Conservation (phyloP, 805 yeast species). For the Ogataea trehaloabstinens region DNA sequence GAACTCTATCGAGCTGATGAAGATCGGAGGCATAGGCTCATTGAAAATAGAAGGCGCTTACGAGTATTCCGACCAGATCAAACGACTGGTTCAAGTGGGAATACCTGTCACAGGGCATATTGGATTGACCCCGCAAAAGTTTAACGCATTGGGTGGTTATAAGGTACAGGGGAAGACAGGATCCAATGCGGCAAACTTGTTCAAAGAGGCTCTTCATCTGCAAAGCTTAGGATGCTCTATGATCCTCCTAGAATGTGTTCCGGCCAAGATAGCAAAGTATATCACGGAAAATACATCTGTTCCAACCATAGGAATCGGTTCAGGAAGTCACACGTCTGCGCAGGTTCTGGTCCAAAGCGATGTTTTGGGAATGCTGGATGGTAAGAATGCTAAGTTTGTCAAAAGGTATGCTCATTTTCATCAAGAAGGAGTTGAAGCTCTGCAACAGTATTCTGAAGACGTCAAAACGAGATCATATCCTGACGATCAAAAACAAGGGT, state of each 20-base stretch:
- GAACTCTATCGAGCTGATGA: constrained; percentile 54
- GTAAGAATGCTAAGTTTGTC: constrained; percentile 67
- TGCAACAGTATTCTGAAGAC: constrained; percentile 56
- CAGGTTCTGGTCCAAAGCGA: constrained; percentile 91
- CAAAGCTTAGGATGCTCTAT: constrained; percentile 77
- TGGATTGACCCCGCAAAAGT: constrained; percentile 89
- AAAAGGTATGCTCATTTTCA: constrained; percentile 60
- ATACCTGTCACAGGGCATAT: constrained; percentile 90
- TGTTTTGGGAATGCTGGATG: constrained; percentile 69
- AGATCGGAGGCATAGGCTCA: constrained; percentile 59
- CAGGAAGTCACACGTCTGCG: constrained; percentile 80
- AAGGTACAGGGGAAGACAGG: constrained; percentile 75
- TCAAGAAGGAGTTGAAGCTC: constrained; percentile 46
- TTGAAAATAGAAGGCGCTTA: constrained; percentile 84
- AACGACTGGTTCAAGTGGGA: constrained; percentile 61
- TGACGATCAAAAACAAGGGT: constrained; percentile 55
- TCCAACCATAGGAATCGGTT: constrained; percentile 96
- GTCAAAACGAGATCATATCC: constrained; percentile 63
- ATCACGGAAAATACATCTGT: constrained; percentile 59
- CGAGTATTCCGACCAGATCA: constrained; percentile 53
- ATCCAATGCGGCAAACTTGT: constrained; percentile 53
- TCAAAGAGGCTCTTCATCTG: constrained; percentile 64
- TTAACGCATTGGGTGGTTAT: constrained; percentile 78
- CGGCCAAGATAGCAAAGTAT: constrained; percentile 61
- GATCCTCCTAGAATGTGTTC: constrained; percentile 82